phyloP scores from a whole-genome alignment of 176 grass and related monocot genomes.

The Oryza coarctata region DNA sequence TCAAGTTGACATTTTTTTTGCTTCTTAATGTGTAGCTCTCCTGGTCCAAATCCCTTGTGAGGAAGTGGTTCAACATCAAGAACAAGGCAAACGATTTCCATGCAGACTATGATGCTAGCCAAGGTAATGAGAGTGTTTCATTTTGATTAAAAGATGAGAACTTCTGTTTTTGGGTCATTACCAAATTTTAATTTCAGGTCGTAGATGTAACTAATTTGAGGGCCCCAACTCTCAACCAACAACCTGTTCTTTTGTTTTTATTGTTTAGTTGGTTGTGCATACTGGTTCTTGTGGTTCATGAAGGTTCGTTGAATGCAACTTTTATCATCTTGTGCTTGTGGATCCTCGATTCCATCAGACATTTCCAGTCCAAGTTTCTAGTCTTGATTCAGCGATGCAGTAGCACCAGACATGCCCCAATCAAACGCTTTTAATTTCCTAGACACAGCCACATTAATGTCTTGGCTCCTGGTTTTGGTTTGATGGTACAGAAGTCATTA shows the following conservation, averaged over 20 bases:
- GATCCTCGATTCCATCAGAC: constrained; percentile 6
- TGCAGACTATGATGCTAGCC: constrained; percentile 53
- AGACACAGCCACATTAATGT: constrained; percentile 2
- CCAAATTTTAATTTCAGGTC: neutral
- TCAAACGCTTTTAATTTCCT: neutral
- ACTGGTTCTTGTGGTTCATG: constrained; percentile 9
- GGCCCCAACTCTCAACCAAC: neutral
- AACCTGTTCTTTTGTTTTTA: neutral
- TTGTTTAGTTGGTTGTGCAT: neutral
- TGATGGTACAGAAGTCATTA: constrained; percentile 23
- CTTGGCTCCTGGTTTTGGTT: constrained; percentile 9
- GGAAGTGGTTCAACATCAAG: constrained; percentile 97
- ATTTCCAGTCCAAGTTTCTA: constrained; percentile 22
- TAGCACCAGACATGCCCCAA: neutral
- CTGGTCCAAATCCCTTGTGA: constrained; percentile 88
- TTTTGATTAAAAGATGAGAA: neutral
- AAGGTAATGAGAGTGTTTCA: constrained; percentile 48
- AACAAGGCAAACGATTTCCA: constrained; percentile 79
- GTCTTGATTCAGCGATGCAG: constrained; percentile 29
- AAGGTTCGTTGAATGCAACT: neutral
- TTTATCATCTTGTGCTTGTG: neutral
- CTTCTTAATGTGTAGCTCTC: constrained; percentile 55
- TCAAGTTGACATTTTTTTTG: constrained; percentile 29
- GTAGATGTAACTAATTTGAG: neutral
- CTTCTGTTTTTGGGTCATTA: neutral